Evolutionary conservation across 768 basidiomycete species (phyloP), one percentile per base, ranked within the genome.

Genomic region (Crassisporium funariophilum): DNA sequence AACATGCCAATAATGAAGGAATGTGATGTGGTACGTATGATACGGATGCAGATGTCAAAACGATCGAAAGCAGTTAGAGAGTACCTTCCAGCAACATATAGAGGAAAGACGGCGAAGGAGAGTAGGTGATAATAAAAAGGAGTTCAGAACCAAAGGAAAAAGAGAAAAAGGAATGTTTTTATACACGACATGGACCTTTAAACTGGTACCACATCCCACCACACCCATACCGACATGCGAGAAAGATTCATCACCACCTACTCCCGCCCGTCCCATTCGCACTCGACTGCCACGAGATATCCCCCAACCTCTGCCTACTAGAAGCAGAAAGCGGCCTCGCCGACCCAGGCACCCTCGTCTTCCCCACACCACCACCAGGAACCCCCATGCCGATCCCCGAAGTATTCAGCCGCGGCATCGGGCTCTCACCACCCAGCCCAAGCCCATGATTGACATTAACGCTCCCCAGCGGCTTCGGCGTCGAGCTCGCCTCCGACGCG

Each of bases 401-500:
- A 10, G 29, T 31, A 31, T 52, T 47, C 35, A 57, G 20, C 8
- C 49, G 46, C 8, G 46, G 39, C n/a, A 54, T 16, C n/a, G 25
- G 39, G 27, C 35, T 35, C 7, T 44, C 48, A 20, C 20, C 9
- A 11, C 29, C 35, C 10, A 36, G 37, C 35, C 49, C 24, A 41
- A 45, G 39, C 16, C 37, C 47, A 16, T 48, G 44, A 29, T 54
- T 56, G 21, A 55, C 44, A 27, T 55, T 60, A 7, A 52, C 53
- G 27, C 54, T 54, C 13, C 51, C 55, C 7, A 60, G 51, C 13
- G 52, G 50, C 17, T 41, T 46, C n/a, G n/a, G n/a, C 47, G 56
- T 64, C 19, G 73, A 71, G 19, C 76, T 73, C 13, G 83, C 77
- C 56, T 91, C 88, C 12, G 87, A 89, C 1, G 87, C 84, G 2